A percentile compares a stretch with the other conserved stretches of the same genome.
Evolutionary conservation across 1,139 yeast genomes (phyloP).

Genomic region (Scheffersomyces illinoinensis): DNA sequence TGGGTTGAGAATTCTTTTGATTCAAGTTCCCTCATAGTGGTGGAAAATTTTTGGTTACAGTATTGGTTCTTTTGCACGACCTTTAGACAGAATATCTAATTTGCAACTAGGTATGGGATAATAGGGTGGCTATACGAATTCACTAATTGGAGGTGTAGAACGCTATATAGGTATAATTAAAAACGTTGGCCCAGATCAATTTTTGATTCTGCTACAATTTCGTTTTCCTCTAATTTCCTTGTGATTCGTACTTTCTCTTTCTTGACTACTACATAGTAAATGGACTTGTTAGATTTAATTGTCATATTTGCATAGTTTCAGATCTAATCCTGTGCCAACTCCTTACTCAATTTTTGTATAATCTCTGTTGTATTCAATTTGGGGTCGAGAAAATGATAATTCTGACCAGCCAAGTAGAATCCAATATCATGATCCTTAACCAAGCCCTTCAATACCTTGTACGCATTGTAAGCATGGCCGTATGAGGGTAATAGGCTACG

Average conservation of each 20-base stretch:
- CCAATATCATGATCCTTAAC: slow-evolving; percentile 20
- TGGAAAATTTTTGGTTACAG: neutral
- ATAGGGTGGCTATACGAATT: neutral
- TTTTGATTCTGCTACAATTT: no score
- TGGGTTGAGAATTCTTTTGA: neutral
- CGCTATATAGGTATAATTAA: no score
- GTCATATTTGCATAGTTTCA: neutral
- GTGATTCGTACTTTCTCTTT: no score
- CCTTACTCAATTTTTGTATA: slow-evolving; percentile 2
- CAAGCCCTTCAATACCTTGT: slow-evolving; percentile 21
- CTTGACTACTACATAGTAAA: no score
- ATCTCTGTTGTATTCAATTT: slow-evolving; percentile 4
- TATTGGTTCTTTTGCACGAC: neutral
- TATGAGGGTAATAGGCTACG: slow-evolving; percentile 31
- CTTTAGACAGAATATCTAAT: neutral
- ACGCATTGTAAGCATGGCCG: slow-evolving; percentile 37
- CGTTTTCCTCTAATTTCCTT: no score
- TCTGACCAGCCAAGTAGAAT: slow-evolving; percentile 36
- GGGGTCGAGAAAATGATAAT: slow-evolving; percentile 21
- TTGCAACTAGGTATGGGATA: neutral
- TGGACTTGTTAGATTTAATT: neutral
- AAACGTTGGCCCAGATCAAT: no score
- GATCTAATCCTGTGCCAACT: neutral
- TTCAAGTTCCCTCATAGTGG: neutral
- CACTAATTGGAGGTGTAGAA: no score